phyloP scores from a whole-genome alignment of 2,329 filamentous ascomycete genomes.

The Aspergillus vadensis region DNA sequence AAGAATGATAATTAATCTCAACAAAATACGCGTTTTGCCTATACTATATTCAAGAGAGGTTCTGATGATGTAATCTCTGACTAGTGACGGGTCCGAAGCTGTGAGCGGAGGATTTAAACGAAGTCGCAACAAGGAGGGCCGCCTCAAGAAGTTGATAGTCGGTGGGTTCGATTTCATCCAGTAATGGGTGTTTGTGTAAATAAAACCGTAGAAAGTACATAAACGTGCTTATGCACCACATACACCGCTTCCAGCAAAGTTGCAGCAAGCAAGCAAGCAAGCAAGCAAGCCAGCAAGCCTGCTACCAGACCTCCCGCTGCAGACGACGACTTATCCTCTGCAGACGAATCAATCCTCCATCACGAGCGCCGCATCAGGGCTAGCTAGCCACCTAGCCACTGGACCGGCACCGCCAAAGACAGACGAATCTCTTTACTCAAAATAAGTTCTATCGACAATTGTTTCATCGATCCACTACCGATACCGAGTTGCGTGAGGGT shows the following conservation, averaged over 20 bases:
- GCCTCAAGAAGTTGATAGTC: not conserved
- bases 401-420: not conserved
- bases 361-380: not conserved
- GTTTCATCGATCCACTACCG: not conserved
- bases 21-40: conserved; percentile 21
- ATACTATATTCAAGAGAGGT: conserved; percentile 5
- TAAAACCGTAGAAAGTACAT: not conserved
- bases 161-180: not conserved
- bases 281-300: not conserved
- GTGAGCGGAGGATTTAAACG: conserved; percentile 13
- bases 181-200: not conserved
- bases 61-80: conserved; percentile 26
- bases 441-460: not conserved
- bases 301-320: not conserved
- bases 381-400: not conserved
- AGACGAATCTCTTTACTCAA: not conserved
- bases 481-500: not conserved
- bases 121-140: not conserved
- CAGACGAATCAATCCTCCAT: not conserved
- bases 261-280: not conserved
- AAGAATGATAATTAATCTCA: conserved; percentile 30
- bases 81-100: conserved; percentile 35
- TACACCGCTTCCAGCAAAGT: not conserved
- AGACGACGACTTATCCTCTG: not conserved
- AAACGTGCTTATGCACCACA: not conserved